These are phyloP conservation scores for Medicago ruthenica DNA, from an alignment of 306 rosid genomes.

Conservation along the genomic window DNA sequence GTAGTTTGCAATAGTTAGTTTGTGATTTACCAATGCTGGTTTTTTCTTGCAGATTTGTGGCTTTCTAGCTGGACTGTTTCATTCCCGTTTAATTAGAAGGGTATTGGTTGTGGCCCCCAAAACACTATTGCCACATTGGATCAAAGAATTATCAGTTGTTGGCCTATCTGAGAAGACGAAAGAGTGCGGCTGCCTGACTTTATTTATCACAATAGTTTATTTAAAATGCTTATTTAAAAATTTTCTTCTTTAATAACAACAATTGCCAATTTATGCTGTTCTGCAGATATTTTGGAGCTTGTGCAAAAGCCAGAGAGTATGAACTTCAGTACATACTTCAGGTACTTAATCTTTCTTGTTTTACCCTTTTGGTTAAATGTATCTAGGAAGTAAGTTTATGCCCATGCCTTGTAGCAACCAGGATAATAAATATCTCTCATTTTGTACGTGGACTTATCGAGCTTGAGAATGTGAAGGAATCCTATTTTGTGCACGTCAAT, in stretches of 20 bases:
- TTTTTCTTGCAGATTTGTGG: conserved; percentile 76
- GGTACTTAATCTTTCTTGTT: conserved; percentile 52
- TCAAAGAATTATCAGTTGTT: conserved; percentile 81
- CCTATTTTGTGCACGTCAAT: conserved; percentile 18
- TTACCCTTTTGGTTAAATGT: conserved; percentile 27
- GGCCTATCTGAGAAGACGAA: conserved; percentile 81
- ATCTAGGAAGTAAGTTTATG: neutral
- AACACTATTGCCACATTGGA: conserved; percentile 88
- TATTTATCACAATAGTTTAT: conserved; percentile 32
- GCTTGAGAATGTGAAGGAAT: conserved; percentile 18
- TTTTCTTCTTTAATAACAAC: conserved; percentile 10
- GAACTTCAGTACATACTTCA: conserved; percentile 88
- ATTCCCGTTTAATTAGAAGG: conserved; percentile 73
- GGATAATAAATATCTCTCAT: neutral
- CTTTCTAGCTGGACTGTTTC: conserved; percentile 83
- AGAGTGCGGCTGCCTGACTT: conserved; percentile 66
- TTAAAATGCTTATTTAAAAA: neutral
- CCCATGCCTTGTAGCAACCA: neutral
- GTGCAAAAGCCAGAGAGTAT: conserved; percentile 65
- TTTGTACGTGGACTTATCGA: conserved; percentile 16
- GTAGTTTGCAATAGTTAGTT: conserved; percentile 24
- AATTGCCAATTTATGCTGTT: conserved; percentile 27
- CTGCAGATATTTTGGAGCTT: conserved; percentile 77
- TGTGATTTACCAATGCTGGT: conserved; percentile 27
- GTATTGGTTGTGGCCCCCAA: conserved; percentile 86